Evolutionary conservation across 306 rosid genomes (phyloP), one percentile per base, ranked within the genome.

Genomic region (Cucumis hystrix): DNA sequence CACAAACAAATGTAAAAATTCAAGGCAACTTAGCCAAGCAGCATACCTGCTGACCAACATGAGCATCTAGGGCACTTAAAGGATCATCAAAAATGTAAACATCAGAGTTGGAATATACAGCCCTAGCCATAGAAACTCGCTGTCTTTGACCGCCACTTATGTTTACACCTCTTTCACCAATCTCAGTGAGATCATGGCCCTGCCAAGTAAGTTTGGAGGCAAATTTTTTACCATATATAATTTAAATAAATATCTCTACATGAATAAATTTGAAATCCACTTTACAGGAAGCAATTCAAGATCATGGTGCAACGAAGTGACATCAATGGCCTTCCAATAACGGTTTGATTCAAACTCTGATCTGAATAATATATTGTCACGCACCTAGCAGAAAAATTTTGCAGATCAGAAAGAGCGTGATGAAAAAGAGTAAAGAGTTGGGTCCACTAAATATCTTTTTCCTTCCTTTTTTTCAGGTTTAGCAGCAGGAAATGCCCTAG

Each of bases 121-220:
- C 97, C 59, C 97, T 82, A 72, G 98, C 98, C 89, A 93, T 80
- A 52, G 98, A 93, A 78, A 93, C 92, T 81, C 98, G 90, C 77
- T 91, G 97, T 88, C 90, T 93, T 82, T 93, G 97, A 55, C 98
- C 98, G 45, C 98, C 98, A 82, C 98, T 93, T 55, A 93, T 90
- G 77, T 93, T 93, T 58, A 93, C 89, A 75, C 98, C 98, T 79
- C 97, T 89, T 86, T 93, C 98, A 33, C 98, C 97, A 64, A 93
- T 93, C 85, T 93, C 98, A 0, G 98, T 93, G 68, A 87, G 85
- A 84, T 93, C 98, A 54, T 58, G 87, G 54, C 94, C 98, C 96
- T 90, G 82, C 75, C 63, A 80, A 74, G 77, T 35, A 45, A 64
- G 35, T 28, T n/a, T 9, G 16, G 52, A 11, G 74, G 63, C 20